Evolutionary conservation across 768 basidiomycete genomes (phyloP).

Genomic region (Macrolepiota albuminosa): DNA sequence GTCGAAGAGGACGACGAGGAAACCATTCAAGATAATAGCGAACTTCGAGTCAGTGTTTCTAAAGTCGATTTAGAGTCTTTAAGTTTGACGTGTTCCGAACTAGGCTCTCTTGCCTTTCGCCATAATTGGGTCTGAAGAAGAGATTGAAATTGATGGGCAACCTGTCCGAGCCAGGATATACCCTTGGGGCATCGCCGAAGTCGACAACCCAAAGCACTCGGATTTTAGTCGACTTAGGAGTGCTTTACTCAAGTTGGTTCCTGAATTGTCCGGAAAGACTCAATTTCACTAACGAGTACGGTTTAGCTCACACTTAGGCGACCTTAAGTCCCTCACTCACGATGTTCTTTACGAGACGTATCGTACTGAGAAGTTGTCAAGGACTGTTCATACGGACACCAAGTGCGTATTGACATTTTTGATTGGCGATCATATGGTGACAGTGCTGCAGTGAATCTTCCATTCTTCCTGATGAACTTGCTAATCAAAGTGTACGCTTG

Average conservation of each 20-base stretch:
- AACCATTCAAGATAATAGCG: constrained; percentile 95
- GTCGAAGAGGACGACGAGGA: constrained; percentile 99
- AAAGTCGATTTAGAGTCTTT: neutral
- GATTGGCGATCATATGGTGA: constrained; percentile 14
- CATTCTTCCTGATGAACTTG: constrained; percentile 93
- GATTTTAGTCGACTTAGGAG: constrained; percentile 93
- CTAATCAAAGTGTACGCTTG: constrained; percentile 93
- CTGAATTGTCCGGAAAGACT: neutral
- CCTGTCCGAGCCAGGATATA: constrained; percentile 91
- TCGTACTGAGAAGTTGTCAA: constrained; percentile 94
- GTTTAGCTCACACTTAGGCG: constrained; percentile 83
- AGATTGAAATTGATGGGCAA: constrained; percentile 90
- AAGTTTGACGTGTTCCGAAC: neutral
- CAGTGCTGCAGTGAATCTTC: constrained; percentile 63
- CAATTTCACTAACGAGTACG: constrained; percentile 6
- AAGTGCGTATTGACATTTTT: constrained; percentile 41
- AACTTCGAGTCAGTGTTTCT: constrained; percentile 67
- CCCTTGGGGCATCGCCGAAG: constrained; percentile 98
- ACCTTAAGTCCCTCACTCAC: constrained; percentile 91
- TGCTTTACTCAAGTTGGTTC: constrained; percentile 78
- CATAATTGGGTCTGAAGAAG: constrained; percentile 95
- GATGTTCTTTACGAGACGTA: constrained; percentile 96
- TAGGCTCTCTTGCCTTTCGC: constrained; percentile 94
- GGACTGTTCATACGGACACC: constrained; percentile 70
- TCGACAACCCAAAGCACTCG: constrained; percentile 99